Evolutionary conservation across 345 rosid genomes (phyloP).

Genomic region (Dimocarpus longan): DNA sequence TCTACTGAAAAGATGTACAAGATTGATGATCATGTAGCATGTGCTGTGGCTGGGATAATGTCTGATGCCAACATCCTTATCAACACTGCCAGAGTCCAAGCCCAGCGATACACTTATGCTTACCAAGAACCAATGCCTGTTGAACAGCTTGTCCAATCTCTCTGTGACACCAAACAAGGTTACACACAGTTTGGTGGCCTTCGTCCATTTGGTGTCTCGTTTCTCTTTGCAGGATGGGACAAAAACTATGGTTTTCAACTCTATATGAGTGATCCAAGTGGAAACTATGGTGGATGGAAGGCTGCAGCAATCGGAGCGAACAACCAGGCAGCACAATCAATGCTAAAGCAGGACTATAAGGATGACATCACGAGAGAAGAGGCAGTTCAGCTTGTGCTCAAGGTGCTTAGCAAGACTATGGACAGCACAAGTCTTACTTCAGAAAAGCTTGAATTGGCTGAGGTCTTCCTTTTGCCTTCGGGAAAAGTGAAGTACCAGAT

Average conservation of each 20-base stretch:
- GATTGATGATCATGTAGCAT: conserved; percentile 94
- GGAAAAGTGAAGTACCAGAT: conserved; percentile 89
- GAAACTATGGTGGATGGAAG: conserved; percentile 95
- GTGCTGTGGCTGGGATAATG: conserved; percentile 98
- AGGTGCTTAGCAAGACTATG: conserved; percentile 96
- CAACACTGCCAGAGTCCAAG: conserved; percentile 92
- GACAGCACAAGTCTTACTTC: conserved; percentile 96
- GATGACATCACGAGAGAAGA: conserved; percentile 87
- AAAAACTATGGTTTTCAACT: conserved; percentile 89
- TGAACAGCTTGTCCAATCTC: conserved; percentile 94
- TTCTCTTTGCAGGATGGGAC: conserved; percentile 97
- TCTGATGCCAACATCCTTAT: conserved; percentile 96
- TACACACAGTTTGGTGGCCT: conserved; percentile 97
- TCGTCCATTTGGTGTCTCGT: conserved; percentile 93
- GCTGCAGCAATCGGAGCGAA: conserved; percentile 96
- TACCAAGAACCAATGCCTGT: conserved; percentile 98
- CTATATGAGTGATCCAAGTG: conserved; percentile 95
- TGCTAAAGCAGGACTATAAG: conserved; percentile 94
- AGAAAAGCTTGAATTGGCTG: conserved; percentile 92
- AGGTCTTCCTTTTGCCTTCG: conserved; percentile 71
- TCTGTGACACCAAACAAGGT: conserved; percentile 94
- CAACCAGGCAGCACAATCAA: conserved; percentile 95
- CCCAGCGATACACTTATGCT: conserved; percentile 82
- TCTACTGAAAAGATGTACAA: conserved; percentile 97
- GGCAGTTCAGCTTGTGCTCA: conserved; percentile 82